These are phyloP conservation scores for Penicillium sp. DNA, from an alignment of 2,329 filamentous ascomycete genomes.

Conservation along the genomic window DNA sequence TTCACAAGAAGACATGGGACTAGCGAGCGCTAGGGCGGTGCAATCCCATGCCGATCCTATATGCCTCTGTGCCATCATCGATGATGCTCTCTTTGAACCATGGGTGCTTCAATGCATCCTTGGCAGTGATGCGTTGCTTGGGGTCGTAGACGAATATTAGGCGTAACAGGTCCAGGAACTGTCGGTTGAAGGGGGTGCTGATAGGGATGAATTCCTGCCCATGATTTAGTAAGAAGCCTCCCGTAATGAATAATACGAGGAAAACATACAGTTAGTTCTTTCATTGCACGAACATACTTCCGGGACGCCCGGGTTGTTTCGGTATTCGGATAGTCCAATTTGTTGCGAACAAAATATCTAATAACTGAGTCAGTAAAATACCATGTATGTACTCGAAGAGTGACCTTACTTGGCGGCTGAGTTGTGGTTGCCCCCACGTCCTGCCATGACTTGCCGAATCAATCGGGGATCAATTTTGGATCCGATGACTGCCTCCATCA, in stretches of 20 bases:
- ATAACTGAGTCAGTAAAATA: constrained; percentile 30
- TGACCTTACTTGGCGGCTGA: constrained; percentile 56
- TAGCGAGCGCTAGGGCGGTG: constrained; percentile 28
- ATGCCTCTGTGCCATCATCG: constrained; percentile 66
- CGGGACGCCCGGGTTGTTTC: constrained; percentile 63
- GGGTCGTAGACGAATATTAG: constrained; percentile 68
- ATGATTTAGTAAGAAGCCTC: constrained; percentile 19
- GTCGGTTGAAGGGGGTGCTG: constrained; percentile 59
- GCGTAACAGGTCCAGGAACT: constrained; percentile 62
- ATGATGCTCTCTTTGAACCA: constrained; percentile 66
- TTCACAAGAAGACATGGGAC: not conserved
- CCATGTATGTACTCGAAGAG: constrained; percentile 14
- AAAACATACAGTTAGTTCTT: constrained; percentile 41
- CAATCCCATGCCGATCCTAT: constrained; percentile 54
- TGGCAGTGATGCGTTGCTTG: constrained; percentile 63
- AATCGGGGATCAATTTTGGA: constrained; percentile 56
- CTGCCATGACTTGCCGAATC: constrained; percentile 53
- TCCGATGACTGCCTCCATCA: constrained; percentile 66
- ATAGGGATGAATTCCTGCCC: constrained; percentile 62
- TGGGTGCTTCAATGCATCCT: constrained; percentile 63
- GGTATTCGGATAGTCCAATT: constrained; percentile 62
- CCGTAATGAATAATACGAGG: not conserved
- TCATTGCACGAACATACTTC: constrained; percentile 70
- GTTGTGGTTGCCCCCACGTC: constrained; percentile 51
- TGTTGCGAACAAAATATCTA: constrained; percentile 57